Base-by-base conservation (phyloP, 2,329 filamentous ascomycete genomes). In the Diaporthe capsici region DNA sequence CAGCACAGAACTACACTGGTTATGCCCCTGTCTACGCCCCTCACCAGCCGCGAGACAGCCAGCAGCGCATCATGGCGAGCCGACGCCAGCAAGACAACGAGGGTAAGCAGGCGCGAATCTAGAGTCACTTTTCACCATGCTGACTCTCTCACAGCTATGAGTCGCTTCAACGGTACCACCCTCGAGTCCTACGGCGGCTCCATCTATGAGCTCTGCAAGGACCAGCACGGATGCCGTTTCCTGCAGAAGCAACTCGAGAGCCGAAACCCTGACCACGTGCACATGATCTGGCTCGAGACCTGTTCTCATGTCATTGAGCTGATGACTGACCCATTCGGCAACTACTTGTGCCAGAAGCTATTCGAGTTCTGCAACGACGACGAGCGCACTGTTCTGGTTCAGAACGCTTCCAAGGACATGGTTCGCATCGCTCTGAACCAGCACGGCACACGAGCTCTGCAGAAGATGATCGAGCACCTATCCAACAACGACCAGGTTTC, bases 261-360 rank as follows among this genome's bases (percentile, higher is more conserved):
- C 82, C 94, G 94, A 80, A 92, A 93, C 79, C 90, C 93, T 7
- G 93, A 96, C 39, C 92, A 97, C 81, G 91, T 98, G 71, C 94
- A 97, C 84, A 92, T 96, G 88, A 98, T 99, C 84, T 99, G 97
- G 89, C 88, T 93, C 42, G 97, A 99, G 88, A 98, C 96, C 72
- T 95, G 96, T 82, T 90, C 94, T 82, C 95, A 98, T 84, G 96
- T 99, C 80, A 93, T 98, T 78, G 97, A 99, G 87, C 89, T 99
- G 79, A 99, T 99, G 97, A 98, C 95, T 76, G 96, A 99, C 85
- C 96, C 97, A 13, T 99, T 99, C 84, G 97, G 97, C 84, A 99
- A 99, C 88, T 99, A 99, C 85, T 92, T 99, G 79, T 98, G 96
- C 88, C 97, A 99, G 88, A 99, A 98, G 90, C 89, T 99, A 77